phyloP scores from a whole-genome alignment of 257 asterid species.

The Solanum sejunctum region DNA sequence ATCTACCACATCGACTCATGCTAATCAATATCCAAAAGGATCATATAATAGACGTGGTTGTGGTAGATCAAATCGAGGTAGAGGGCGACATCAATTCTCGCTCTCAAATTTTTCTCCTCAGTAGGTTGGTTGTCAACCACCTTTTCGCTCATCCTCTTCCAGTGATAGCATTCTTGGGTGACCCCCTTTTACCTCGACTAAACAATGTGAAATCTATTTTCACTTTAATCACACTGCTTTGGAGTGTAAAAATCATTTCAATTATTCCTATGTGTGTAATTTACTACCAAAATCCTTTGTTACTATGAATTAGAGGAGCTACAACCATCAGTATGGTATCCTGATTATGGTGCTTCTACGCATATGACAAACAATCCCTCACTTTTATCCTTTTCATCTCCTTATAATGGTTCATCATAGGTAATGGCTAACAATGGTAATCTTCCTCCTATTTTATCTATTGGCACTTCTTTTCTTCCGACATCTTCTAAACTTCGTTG shows the following conservation, averaged over 20 bases:
- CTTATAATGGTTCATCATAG: neutral
- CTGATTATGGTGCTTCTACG: neutral
- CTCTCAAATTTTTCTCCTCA: neutral
- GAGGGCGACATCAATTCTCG: neutral
- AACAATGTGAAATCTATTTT: neutral
- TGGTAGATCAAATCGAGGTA: neutral
- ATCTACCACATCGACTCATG: neutral
- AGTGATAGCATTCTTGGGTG: neutral
- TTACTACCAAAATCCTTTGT: neutral
- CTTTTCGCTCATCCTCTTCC: neutral
- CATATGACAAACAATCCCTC: neutral
- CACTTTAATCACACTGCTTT: neutral
- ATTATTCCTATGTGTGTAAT: neutral
- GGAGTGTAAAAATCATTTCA: neutral
- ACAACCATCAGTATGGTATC: neutral
- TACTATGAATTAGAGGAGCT: neutral
- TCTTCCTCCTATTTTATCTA: neutral
- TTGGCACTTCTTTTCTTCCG: neutral
- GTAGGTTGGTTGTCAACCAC: neutral
- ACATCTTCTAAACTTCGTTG: neutral
- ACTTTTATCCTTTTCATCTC: neutral
- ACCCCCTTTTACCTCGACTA: neutral
- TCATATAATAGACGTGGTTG: neutral
- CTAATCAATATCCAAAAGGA: neutral
- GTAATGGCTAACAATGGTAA: neutral